Conservation (phyloP, 2,329 filamentous ascomycete species). For the Coleophoma crateriformis region DNA sequence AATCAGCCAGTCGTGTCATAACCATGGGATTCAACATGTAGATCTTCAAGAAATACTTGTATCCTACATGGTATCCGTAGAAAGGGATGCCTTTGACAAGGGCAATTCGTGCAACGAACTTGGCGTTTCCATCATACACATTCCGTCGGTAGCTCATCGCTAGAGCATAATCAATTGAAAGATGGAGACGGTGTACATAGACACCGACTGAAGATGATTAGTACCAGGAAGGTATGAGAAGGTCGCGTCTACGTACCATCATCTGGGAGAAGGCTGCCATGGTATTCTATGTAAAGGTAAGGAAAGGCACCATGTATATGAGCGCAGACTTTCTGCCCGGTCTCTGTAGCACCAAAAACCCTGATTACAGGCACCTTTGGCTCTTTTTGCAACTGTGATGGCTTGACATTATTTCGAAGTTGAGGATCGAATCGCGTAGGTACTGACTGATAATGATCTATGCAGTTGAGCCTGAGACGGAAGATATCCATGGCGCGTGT, state of each 20-base stretch:
- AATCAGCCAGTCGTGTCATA: constrained; percentile 81
- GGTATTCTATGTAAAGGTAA: constrained; percentile 89
- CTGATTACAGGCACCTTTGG: constrained; percentile 81
- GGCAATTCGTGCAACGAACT: constrained; percentile 84
- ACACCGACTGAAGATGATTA: constrained; percentile 51
- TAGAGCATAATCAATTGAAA: constrained; percentile 86
- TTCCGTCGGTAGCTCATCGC: constrained; percentile 80
- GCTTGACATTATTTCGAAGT: constrained; percentile 59
- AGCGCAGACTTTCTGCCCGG: constrained; percentile 91
- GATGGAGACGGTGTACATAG: constrained; percentile 73
- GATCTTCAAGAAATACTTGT: constrained; percentile 86
- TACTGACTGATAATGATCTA: constrained; percentile 85
- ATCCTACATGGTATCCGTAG: constrained; percentile 93
- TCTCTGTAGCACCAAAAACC: constrained; percentile 88
- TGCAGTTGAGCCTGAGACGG: constrained; percentile 86
- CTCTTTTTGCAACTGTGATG: constrained; percentile 52
- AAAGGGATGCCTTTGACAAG: constrained; percentile 92
- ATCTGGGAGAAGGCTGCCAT: constrained; percentile 59
- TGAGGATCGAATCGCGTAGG: constrained; percentile 78
- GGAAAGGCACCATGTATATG: constrained; percentile 95
- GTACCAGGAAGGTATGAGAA: background rate
- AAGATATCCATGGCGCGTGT: constrained; percentile 61
- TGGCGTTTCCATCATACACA: constrained; percentile 59
- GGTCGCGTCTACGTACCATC: constrained; percentile 49
- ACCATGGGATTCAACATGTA: constrained; percentile 85